Percentiles rank a stretch among this genome's conserved stretches.
These are phyloP conservation scores for Podila horticola DNA, from an alignment of 192 early-diverging fungal genomes.

Conservation along the genomic window DNA sequence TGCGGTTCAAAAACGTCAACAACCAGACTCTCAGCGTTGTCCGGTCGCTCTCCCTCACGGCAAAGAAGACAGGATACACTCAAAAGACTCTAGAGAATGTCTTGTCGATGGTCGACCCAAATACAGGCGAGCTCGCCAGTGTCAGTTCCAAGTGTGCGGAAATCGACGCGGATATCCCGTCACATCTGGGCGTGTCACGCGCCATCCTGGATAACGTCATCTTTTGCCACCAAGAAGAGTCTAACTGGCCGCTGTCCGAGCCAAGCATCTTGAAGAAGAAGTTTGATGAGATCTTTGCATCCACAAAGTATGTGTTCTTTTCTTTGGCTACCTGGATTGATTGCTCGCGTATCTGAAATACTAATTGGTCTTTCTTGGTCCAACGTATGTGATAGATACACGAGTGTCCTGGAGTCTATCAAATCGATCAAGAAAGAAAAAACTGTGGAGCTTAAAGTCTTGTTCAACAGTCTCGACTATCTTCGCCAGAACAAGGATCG, in stretches of 20 bases:
- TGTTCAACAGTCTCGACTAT: slow-evolving; percentile 70
- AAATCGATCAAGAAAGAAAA: slow-evolving; percentile 81
- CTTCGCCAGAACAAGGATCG: slow-evolving; percentile 76
- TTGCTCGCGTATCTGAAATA: not conserved
- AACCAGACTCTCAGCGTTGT: slow-evolving; percentile 77
- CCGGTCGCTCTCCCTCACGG: slow-evolving; percentile 81
- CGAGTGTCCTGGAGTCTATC: slow-evolving; percentile 89
- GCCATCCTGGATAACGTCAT: slow-evolving; percentile 98
- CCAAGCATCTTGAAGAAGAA: slow-evolving; percentile 89
- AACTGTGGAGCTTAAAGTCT: slow-evolving; percentile 66
- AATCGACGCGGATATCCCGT: slow-evolving; percentile 84
- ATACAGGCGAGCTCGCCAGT: slow-evolving; percentile 68
- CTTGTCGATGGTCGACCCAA: slow-evolving; percentile 65
- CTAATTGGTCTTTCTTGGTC: not conserved
- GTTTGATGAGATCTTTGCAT: slow-evolving; percentile 98
- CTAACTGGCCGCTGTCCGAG: slow-evolving; percentile 96
- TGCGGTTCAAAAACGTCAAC: slow-evolving; percentile 84
- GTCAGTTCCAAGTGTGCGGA: slow-evolving; percentile 87
- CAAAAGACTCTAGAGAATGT: slow-evolving; percentile 86
- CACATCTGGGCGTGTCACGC: slow-evolving; percentile 88
- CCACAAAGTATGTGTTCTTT: slow-evolving; percentile 68
- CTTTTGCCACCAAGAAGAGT: slow-evolving; percentile 99
- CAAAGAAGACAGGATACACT: slow-evolving; percentile 64
- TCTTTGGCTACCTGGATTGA: too few species aligned
- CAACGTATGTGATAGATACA: slow-evolving; percentile 65